Base-by-base conservation (phyloP, 2,329 filamentous ascomycete genomes). In the Colletotrichum acutatum region DNA sequence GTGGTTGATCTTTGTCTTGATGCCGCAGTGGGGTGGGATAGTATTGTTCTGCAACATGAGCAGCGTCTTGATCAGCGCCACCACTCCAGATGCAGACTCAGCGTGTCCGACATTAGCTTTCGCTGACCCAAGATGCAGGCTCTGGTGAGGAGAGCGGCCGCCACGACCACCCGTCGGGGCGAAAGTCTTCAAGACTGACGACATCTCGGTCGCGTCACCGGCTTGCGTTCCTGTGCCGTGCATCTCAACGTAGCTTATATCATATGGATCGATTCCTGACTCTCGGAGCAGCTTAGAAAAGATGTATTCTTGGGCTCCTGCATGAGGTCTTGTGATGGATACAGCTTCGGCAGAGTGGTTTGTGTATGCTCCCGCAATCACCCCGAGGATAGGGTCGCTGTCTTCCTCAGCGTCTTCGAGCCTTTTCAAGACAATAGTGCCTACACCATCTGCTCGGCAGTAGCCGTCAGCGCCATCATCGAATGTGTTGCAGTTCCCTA, bases 401-500 rank as follows among this genome's bases (percentile, higher is more conserved):
- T 86, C 84, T 26, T 75, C 74, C 6, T 87, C 53, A 3, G 87
- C 87, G 54, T 82, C 79, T 8, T 80, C 79, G 5, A 79, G 69
- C 1, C 74, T 80, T 76, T 87, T 88, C 0, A 88, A 72, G 2
- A 87, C 71, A 6, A 88, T 66, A 8, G 81, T 78, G 1, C 77
- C 82, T 16, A 81, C 77, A 1, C 85, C 87, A 72, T 89, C 86
- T 4, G 85, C 86, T 32, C 86, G 79, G 1, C 79, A 85, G 74
- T 88, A 89, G 0, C 87, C 87, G 75, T 85, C 80, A 3, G 84
- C 87, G 24, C 77, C 75, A 7, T 94, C 91, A 80, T 96, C 93
- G 79, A 94, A 97, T 0, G 93, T 94, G 79, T 94, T 94, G 82
- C 93, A 95, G 74, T 90, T 89, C 28, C 28, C 28, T 30, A 30